Percentiles rank a stretch among this genome's conserved stretches.
Conservation (phyloP, 306 rosid genomes). For the Cucurbita pepo region DNA sequence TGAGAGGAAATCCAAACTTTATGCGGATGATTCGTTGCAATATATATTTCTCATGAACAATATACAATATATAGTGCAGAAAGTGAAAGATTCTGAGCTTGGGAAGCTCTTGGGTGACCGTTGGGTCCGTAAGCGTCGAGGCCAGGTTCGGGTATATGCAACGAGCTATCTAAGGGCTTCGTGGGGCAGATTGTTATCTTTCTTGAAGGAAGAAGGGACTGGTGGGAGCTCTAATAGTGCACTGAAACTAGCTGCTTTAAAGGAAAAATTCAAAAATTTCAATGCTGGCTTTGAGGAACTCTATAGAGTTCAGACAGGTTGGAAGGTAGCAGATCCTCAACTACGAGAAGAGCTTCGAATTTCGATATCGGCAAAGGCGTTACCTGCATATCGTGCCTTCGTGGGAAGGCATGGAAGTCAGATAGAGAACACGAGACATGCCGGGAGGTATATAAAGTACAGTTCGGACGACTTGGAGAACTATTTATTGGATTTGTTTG, state of each 20-base stretch:
- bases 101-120: constrained; percentile 68
- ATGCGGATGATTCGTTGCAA: constrained; percentile 59
- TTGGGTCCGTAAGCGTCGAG: constrained; percentile 83
- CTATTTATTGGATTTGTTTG: constrained; percentile 70
- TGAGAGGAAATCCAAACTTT: constrained; percentile 57
- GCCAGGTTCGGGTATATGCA: constrained; percentile 65
- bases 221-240: constrained; percentile 76
- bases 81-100: constrained; percentile 77
- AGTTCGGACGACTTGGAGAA: constrained; percentile 68
- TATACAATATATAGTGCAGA: constrained; percentile 62
- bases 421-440: constrained; percentile 69
- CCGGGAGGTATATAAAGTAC: constrained; percentile 77
- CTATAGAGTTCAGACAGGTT: constrained; percentile 75
- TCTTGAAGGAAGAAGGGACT: constrained; percentile 81
- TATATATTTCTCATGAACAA: constrained; percentile 82
- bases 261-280: constrained; percentile 85
- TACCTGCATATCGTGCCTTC: constrained; percentile 90
- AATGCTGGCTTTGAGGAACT: constrained; percentile 77
- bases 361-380: constrained; percentile 70
- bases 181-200: constrained; percentile 65
- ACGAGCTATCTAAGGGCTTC: constrained; percentile 81
- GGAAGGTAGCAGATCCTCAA: constrained; percentile 85
- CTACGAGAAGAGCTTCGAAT: constrained; percentile 84
- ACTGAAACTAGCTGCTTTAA: constrained; percentile 57
- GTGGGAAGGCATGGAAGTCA: constrained; percentile 74